A percentile compares a stretch with the other conserved stretches of the same genome.
Evolutionary conservation across 2,329 filamentous ascomycete species (phyloP).

Genomic region (Ophiostoma triangulosporum): DNA sequence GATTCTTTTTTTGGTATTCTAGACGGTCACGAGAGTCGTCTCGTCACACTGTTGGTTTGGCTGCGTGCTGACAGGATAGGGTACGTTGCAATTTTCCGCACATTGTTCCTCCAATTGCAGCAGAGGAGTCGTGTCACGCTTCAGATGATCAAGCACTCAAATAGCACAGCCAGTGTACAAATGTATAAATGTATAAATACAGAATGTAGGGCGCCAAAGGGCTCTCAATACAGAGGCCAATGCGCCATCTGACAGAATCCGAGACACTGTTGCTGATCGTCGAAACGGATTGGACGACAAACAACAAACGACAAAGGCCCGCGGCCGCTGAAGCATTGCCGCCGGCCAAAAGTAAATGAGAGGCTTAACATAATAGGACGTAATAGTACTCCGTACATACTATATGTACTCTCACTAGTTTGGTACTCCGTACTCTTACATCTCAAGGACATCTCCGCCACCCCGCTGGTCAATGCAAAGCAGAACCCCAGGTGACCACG

Average conservation of each 20-base stretch:
- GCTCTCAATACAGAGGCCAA: not conserved
- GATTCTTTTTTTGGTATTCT: not conserved
- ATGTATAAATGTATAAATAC: too few relatives aligned
- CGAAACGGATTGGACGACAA: too few relatives aligned
- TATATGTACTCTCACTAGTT: too few relatives aligned
- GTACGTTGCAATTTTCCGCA: not conserved
- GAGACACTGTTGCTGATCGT: not conserved
- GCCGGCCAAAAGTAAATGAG: too few relatives aligned
- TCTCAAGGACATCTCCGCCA: not conserved
- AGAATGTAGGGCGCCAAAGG: too few relatives aligned
- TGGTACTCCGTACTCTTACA: too few relatives aligned
- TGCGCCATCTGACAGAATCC: not conserved
- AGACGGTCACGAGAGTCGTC: not conserved
- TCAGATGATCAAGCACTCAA: not conserved
- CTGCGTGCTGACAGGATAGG: too few relatives aligned
- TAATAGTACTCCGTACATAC: too few relatives aligned
- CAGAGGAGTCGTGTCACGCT: not conserved
- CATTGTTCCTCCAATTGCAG: conserved; percentile 5
- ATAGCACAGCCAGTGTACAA: not conserved
- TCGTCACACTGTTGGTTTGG: not conserved
- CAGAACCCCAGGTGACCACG: not conserved
- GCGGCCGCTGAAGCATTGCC: too few relatives aligned
- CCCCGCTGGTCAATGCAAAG: not conserved
- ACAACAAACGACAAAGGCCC: not conserved
- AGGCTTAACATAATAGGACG: too few relatives aligned